Evolutionary conservation across 495 filamentous ascomycete genomes (phyloP), one percentile per base, ranked within the genome.

Genomic region (Neurospora intermedia): DNA sequence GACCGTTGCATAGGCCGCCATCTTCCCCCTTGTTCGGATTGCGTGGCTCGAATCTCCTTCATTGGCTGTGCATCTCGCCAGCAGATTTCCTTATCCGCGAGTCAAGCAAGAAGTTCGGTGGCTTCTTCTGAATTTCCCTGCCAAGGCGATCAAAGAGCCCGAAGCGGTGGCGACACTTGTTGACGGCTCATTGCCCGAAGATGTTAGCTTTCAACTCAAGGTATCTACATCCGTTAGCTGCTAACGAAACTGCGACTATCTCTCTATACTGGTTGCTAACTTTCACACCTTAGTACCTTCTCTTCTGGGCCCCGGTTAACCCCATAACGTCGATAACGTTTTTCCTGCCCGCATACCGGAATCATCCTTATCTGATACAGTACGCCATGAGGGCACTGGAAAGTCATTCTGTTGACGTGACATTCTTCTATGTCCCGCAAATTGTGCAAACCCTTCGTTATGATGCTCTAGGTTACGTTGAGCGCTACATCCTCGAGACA

Each of bases 361-460:
- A 97, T 77, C 91, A 99, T 80, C 92, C 96, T 0, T 97, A 92
- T 83, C 89, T 99, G 70, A 87, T 98, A 62, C 96, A 99, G 80
- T 99, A 98, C 81, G 96, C 96, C 10, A 97, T 99, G 93, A 88
- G 94, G 73, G 93, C 96, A 6, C 80, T 99, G 73, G 95, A 98
- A 78, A 92, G 89, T 76, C 95, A 99, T 80, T 91, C 94, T 1
- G 91, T 98, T 20, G 96, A 98, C 81, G 91, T 98, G 38, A 97
- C 95, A 0, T 98, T 99, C 85, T 99, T 98, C 81, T 97, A 98
- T 80, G 96, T 99, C 10, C 94, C 96, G 1, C 96, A 99, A 76
- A 93, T 99, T 73, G 95, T 98, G 16, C 96, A 99, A 79, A 92
- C 94, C 40, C 87, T 99, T n/a, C 91, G 96, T 46, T 97, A 97